These are phyloP conservation scores for Fonsecaea monophora DNA, from an alignment of 2,329 filamentous ascomycete species.

Conservation along the genomic window DNA sequence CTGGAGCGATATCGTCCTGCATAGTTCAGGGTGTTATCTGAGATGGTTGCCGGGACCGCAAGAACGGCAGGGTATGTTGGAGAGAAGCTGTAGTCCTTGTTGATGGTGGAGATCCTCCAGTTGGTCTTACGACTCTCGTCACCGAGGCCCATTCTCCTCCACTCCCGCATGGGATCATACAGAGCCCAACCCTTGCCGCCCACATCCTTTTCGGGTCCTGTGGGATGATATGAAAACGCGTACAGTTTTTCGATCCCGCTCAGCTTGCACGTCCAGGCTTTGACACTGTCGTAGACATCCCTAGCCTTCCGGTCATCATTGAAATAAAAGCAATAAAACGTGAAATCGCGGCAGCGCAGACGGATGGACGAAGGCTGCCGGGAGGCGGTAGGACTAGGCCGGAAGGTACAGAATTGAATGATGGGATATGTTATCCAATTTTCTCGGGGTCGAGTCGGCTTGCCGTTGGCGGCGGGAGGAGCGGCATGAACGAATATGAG, in stretches of 20 bases:
- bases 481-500: conserved; percentile 68
- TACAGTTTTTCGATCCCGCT: conserved; percentile 87
- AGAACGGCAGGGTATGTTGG: conserved; percentile 88
- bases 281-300: conserved; percentile 87
- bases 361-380: conserved; percentile 81
- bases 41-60: conserved; percentile 85
- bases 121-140: conserved; percentile 77
- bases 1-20: conserved; percentile 88
- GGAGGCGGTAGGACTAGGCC: conserved; percentile 73
- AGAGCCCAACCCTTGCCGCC: conserved; percentile 73
- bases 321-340: conserved; percentile 91
- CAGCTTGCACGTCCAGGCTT: conserved; percentile 78
- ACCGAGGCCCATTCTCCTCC: conserved; percentile 83
- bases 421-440: conserved; percentile 96
- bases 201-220: conserved; percentile 71
- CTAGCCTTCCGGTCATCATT: conserved; percentile 71
- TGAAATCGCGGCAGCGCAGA: conserved; percentile 90
- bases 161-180: conserved; percentile 87
- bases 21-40: conserved; percentile 96
- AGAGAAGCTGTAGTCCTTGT: conserved; percentile 87
- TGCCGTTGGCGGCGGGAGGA: conserved; percentile 50
- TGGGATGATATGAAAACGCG: conserved; percentile 83
- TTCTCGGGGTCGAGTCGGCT: conserved; percentile 63
- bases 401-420: conserved; percentile 78
- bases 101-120: conserved; percentile 91